A percentile compares a stretch with the other conserved stretches of the same genome.
Conservation (phyloP, 176 grass and related monocot species). For the Dendrocalamus sinicus region DNA sequence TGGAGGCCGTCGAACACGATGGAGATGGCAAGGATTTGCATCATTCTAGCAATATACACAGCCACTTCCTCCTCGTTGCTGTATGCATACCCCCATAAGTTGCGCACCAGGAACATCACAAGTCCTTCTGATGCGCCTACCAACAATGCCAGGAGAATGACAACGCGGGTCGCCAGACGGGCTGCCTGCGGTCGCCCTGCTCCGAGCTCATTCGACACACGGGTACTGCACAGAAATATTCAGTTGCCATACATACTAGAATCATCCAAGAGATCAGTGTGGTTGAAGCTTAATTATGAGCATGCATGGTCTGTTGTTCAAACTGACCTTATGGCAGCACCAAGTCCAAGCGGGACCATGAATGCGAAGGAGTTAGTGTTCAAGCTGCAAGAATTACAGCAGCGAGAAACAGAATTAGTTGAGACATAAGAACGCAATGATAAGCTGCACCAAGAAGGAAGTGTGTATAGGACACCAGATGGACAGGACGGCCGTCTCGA, state of each 20-base stretch:
- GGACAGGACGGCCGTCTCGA: too few species aligned
- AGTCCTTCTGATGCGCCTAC: constrained; percentile 10
- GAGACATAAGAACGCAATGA: too few species aligned
- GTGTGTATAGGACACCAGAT: neutral
- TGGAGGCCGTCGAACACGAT: constrained; percentile 49
- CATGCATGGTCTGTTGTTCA: too few species aligned
- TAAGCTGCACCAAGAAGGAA: neutral
- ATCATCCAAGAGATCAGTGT: neutral
- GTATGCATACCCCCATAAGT: too few species aligned
- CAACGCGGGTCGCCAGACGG: constrained; percentile 47
- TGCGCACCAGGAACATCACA: too few species aligned
- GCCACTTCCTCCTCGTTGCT: too few species aligned
- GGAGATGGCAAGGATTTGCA: neutral
- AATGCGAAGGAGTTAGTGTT: too few species aligned
- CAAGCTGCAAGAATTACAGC: too few species aligned
- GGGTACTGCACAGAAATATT: constrained; percentile 39
- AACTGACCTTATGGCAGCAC: constrained; percentile 45
- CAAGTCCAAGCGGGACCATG: too few species aligned
- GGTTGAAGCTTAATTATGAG: neutral
- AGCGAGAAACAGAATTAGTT: too few species aligned
- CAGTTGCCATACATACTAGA: too few species aligned
- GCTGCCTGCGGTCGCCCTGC: constrained; percentile 50
- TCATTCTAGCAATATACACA: too few species aligned
- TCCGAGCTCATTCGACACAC: constrained; percentile 74
- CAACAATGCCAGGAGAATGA: constrained; percentile 47